These are phyloP conservation scores for Penicillium odoratum DNA, from an alignment of 495 filamentous ascomycete genomes.

Conservation along the genomic window DNA sequence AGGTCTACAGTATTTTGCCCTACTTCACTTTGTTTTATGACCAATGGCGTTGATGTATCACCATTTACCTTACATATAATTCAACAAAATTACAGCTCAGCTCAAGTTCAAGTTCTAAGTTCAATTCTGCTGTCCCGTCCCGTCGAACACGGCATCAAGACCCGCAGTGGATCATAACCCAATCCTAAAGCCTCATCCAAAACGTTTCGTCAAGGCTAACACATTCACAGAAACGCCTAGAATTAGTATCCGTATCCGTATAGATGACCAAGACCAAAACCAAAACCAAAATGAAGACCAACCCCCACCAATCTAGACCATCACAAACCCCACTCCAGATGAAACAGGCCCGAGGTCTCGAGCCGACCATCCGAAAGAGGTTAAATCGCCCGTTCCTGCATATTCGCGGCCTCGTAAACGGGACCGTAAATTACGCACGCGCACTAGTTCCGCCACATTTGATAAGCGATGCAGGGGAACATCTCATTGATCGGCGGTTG, in stretches of 20 bases:
- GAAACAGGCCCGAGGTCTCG: constrained; percentile 1
- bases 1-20: background rate
- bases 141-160: background rate
- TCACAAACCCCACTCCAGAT: background rate
- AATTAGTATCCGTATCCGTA: no score
- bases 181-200: background rate
- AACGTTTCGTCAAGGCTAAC: background rate
- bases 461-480: background rate
- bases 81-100: background rate
- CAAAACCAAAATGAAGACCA: background rate
- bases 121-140: background rate
- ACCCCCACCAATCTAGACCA: background rate
- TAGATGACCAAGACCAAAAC: no score
- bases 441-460: background rate
- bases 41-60: background rate
- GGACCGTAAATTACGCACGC: background rate
- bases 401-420: constrained; percentile 1
- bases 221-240: background rate
- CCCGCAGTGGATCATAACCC: background rate
- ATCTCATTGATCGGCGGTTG: background rate
- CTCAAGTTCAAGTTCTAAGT: background rate
- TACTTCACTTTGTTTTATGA: background rate
- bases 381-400: constrained; percentile 7
- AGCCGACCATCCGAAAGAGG: background rate
- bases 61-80: background rate